A percentile compares a stretch with the other conserved stretches of the same genome.
phyloP scores from a whole-genome alignment of 805 yeast genomes.

The Wickerhamomyces alni region DNA sequence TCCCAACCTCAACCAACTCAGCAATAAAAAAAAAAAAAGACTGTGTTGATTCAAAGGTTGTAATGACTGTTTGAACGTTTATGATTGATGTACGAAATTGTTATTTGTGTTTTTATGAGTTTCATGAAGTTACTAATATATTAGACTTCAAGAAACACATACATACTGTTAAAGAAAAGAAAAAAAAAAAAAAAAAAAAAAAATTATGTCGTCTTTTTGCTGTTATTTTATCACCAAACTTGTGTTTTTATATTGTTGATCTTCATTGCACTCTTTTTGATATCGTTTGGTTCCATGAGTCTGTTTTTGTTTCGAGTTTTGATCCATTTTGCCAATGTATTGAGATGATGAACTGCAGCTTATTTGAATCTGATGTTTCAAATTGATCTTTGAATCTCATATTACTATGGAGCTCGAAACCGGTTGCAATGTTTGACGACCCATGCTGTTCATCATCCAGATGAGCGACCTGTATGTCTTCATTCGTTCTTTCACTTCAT shows the following conservation, averaged over 20 bases:
- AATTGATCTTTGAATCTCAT: too few relatives aligned
- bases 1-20: conserved; percentile 1
- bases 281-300: too few relatives aligned
- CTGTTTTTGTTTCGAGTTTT: too few relatives aligned
- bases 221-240: conserved; percentile 1
- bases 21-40: conserved; percentile 3
- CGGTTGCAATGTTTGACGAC: too few relatives aligned
- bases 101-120: too few relatives aligned
- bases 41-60: background rate
- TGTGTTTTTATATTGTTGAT: too few relatives aligned
- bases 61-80: background rate
- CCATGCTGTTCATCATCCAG: background rate
- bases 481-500: background rate
- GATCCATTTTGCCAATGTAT: conserved; percentile 15
- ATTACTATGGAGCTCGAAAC: too few relatives aligned
- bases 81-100: too few relatives aligned
- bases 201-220: background rate
- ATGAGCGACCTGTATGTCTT: background rate
- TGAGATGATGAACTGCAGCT: conserved; percentile 3
- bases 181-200: conserved; percentile 2
- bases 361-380: too few relatives aligned
- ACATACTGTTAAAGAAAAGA: background rate
- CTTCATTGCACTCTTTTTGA: too few relatives aligned
- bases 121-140: too few relatives aligned
- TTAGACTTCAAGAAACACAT: background rate